Conservation (phyloP, 345 rosid genomes). For the Syzygium aromaticum region DNA sequence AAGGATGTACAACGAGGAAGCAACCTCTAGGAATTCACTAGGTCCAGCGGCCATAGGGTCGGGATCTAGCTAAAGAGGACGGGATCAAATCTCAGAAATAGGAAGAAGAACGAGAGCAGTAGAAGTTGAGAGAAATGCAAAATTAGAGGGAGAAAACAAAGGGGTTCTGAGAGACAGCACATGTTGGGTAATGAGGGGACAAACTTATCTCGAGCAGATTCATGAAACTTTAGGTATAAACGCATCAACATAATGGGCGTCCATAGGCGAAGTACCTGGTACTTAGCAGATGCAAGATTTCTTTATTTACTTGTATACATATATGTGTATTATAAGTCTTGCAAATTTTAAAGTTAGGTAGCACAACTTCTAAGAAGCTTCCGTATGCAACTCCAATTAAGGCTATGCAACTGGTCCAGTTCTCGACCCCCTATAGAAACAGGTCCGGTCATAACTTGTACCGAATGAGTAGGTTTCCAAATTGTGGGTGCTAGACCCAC, state of each 20-base stretch:
- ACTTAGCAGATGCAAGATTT: neutral
- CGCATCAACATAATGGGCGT: neutral
- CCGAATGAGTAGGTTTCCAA: fast-evolving
- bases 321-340: neutral
- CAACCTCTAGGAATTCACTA: neutral
- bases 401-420: neutral
- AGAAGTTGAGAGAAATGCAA: neutral
- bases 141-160: neutral
- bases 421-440: neutral
- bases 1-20: neutral
- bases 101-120: neutral
- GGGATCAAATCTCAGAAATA: neutral
- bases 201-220: neutral
- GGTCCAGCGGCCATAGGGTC: neutral
- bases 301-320: neutral
- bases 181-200: neutral
- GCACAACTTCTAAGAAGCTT: neutral
- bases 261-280: neutral
- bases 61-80: neutral
- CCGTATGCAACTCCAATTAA: neutral
- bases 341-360: neutral
- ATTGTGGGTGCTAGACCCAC: neutral
- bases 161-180: neutral
- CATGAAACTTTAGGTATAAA: neutral
- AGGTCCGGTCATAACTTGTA: neutral